These are phyloP conservation scores for Penicillium sp. DNA, from an alignment of 2,329 filamentous ascomycete genomes.

Conservation along the genomic window DNA sequence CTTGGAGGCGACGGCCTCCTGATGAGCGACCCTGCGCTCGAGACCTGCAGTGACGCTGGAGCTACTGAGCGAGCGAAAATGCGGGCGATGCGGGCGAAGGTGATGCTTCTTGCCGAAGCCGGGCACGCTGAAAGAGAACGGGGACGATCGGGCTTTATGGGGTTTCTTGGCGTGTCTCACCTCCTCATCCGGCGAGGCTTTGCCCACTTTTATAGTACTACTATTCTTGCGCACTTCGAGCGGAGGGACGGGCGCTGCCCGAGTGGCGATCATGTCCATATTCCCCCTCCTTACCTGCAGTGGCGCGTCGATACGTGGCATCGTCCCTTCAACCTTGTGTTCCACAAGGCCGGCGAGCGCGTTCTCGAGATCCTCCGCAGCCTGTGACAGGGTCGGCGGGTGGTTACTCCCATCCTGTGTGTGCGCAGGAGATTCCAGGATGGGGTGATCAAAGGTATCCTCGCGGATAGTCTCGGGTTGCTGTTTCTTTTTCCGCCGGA, in stretches of 20 bases:
- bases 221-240: constrained; percentile 24
- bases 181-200: constrained; percentile 16
- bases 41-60: constrained; percentile 18
- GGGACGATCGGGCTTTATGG: constrained; percentile 18
- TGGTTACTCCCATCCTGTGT: constrained; percentile 20
- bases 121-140: constrained; percentile 27
- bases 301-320: constrained; percentile 31
- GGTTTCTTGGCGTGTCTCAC: constrained; percentile 22
- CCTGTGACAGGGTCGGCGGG: constrained; percentile 36
- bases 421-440: constrained; percentile 7
- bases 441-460: constrained; percentile 5
- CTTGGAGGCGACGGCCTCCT: neutral
- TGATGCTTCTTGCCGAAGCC: constrained; percentile 22
- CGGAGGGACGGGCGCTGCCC: constrained; percentile 38
- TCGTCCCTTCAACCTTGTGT: constrained; percentile 15
- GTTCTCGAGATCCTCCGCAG: constrained; percentile 43
- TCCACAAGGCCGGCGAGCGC: constrained; percentile 35
- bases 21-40: constrained; percentile 4
- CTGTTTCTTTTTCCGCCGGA: constrained; percentile 23
- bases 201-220: constrained; percentile 5
- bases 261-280: constrained; percentile 38
- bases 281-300: constrained; percentile 41
- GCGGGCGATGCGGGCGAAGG: constrained; percentile 5
- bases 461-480: constrained; percentile 12
- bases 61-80: constrained; percentile 27